Conservation (phyloP, 768 basidiomycete species). For the Naganishia friedmannii region DNA sequence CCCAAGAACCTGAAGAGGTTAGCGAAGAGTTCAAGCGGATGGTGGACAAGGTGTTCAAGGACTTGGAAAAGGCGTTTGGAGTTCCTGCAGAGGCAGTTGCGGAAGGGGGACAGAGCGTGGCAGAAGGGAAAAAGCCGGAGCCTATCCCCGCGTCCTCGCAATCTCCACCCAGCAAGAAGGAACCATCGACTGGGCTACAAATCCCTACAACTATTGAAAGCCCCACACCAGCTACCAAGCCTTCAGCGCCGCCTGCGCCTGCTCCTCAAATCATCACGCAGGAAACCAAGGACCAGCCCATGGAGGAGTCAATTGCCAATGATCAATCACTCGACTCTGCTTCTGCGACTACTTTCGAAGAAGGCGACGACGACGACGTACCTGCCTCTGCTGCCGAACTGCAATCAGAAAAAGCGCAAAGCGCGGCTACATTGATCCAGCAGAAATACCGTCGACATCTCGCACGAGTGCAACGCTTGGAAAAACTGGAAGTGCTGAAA, state of each 20-base stretch:
- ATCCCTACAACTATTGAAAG: background rate
- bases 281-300: background rate
- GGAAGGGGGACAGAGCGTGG: background rate
- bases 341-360: background rate
- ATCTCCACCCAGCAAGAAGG: background rate
- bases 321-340: background rate
- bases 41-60: conserved; percentile 21
- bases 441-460: conserved; percentile 29
- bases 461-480: conserved; percentile 23
- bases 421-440: conserved; percentile 26
- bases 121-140: background rate
- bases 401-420: conserved; percentile 23
- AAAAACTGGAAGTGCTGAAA: conserved; percentile 29
- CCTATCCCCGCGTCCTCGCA: background rate
- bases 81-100: background rate
- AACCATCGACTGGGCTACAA: background rate
- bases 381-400: conserved; percentile 26
- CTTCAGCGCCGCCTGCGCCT: background rate
- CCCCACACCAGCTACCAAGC: background rate
- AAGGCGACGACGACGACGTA: conserved; percentile 28
- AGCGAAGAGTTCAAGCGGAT: conserved; percentile 19
- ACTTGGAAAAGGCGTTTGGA: conserved; percentile 18
- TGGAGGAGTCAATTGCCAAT: background rate
- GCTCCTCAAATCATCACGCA: background rate
- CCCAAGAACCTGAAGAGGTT: background rate